Evolutionary conservation across 1,139 yeast genomes (phyloP).

Genomic region (Spencermartinsiella ligniputridi): DNA sequence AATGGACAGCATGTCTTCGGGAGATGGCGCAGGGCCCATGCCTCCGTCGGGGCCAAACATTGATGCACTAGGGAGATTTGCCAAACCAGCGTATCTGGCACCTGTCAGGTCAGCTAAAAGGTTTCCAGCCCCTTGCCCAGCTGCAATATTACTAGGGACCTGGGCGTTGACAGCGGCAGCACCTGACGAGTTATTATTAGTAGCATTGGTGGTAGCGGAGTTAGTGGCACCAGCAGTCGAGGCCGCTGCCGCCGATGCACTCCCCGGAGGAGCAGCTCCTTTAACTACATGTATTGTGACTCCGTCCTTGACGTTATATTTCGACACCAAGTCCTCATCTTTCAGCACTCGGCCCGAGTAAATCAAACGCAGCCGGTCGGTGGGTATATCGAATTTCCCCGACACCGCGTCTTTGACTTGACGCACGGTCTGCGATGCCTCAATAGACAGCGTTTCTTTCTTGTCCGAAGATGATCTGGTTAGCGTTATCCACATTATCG

Average conservation of each 20-base stretch:
- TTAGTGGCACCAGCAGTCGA: constrained; percentile 22
- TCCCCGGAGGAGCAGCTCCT: constrained; percentile 39
- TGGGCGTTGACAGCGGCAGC: constrained; percentile 23
- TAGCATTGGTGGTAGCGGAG: constrained; percentile 17
- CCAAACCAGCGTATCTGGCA: constrained; percentile 90
- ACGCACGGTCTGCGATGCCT: constrained; percentile 51
- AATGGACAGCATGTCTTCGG: constrained; percentile 68
- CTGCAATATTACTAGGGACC: constrained; percentile 71
- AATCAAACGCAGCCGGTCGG: constrained; percentile 76
- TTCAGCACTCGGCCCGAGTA: constrained; percentile 92
- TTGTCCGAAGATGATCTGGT: constrained; percentile 62
- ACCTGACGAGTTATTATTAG: no score
- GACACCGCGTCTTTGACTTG: constrained; percentile 68
- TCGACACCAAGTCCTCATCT: constrained; percentile 67
- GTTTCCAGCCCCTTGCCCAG: constrained; percentile 87
- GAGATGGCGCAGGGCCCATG: constrained; percentile 63
- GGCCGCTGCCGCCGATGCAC: constrained; percentile 16
- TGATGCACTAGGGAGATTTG: constrained; percentile 80
- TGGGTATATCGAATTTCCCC: constrained; percentile 57
- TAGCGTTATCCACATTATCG: background rate
- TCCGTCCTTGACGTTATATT: constrained; percentile 78
- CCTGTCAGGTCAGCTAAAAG: constrained; percentile 91
- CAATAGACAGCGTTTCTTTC: constrained; percentile 63
- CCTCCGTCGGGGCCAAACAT: constrained; percentile 98
- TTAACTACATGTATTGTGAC: constrained; percentile 88